Evolutionary conservation across 345 rosid species (phyloP).

Genomic region (Sonneratia alba): DNA sequence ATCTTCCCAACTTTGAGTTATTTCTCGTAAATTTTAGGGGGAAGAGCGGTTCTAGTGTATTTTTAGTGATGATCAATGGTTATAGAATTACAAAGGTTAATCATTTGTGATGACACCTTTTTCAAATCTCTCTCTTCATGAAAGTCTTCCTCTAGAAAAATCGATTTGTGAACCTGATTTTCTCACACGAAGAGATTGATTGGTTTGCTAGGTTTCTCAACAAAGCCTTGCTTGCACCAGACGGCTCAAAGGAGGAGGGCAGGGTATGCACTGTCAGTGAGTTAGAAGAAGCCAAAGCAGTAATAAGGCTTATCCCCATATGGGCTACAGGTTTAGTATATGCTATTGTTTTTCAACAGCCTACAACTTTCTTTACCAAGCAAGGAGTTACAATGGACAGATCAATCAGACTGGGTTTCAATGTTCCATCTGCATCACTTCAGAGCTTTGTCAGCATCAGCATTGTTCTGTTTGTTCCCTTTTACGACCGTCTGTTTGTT

Average conservation of each 20-base stretch:
- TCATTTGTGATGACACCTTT: not conserved
- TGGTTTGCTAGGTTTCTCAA: conserved; percentile 32
- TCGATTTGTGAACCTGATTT: not conserved
- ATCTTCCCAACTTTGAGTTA: not conserved
- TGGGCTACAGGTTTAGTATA: conserved; percentile 42
- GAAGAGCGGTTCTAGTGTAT: not conserved
- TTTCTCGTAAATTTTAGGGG: not conserved
- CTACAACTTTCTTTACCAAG: conserved; percentile 48
- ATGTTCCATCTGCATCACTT: conserved; percentile 43
- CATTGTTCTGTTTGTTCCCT: conserved; percentile 30
- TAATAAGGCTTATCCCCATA: conserved; percentile 46
- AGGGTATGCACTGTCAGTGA: conserved; percentile 32
- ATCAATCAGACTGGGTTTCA: conserved; percentile 20
- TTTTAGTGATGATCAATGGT: not conserved
- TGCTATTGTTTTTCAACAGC: conserved; percentile 44
- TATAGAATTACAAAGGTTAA: not conserved
- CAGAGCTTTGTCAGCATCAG: conserved; percentile 35
- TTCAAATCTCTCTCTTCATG: not conserved
- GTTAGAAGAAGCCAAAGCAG: conserved; percentile 50
- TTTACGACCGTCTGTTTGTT: conserved; percentile 42
- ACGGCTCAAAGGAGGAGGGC: conserved; percentile 19
- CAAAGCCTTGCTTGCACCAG: conserved; percentile 35
- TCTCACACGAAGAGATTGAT: not conserved
- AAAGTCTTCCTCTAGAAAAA: not conserved
- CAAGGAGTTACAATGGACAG: conserved; percentile 64